These are phyloP conservation scores for Stemphylium beticola DNA, from an alignment of 2,329 filamentous ascomycete genomes.

Conservation along the genomic window DNA sequence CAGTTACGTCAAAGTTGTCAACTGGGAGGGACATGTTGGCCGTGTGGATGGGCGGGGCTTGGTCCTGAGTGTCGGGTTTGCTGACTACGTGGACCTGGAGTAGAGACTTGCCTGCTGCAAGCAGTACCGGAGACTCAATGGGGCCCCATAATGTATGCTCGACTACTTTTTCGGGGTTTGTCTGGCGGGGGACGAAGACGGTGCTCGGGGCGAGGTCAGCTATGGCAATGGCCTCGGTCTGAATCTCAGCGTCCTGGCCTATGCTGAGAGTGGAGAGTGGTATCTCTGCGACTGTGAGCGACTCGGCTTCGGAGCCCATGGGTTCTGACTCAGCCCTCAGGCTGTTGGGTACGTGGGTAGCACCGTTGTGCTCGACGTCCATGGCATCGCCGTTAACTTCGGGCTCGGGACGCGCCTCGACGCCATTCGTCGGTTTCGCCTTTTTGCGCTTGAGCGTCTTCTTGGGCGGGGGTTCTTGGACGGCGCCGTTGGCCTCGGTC, in stretches of 20 bases:
- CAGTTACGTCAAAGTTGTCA: constrained; percentile 44
- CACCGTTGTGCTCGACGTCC: constrained; percentile 52
- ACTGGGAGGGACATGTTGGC: constrained; percentile 37
- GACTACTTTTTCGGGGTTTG: constrained; percentile 31
- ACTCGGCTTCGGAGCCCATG: constrained; percentile 46
- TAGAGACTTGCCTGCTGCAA: constrained; percentile 46
- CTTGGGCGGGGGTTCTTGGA: constrained; percentile 40
- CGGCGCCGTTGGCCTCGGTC: constrained; percentile 41
- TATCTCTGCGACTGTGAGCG: constrained; percentile 46
- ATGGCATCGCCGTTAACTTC: constrained; percentile 56
- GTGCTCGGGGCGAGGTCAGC: constrained; percentile 40
- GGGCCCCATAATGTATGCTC: constrained; percentile 48
- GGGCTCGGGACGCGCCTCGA: constrained; percentile 38
- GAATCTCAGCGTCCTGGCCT: constrained; percentile 45
- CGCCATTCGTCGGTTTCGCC: constrained; percentile 40
- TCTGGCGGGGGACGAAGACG: constrained; percentile 35
- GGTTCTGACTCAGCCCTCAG: constrained; percentile 46
- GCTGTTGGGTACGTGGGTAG: constrained; percentile 35
- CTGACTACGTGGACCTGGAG: constrained; percentile 42
- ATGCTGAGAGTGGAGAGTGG: constrained; percentile 49
- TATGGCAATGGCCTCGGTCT: constrained; percentile 45
- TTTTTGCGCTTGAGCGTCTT: constrained; percentile 46
- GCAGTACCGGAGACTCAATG: constrained; percentile 36
- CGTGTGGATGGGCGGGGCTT: constrained; percentile 18
- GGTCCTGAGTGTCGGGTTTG: constrained; percentile 16